Percentiles rank a stretch among this genome's conserved stretches.
Conservation (phyloP, 1,139 yeast genomes). For the Magnusiomyces clavatus region DNA sequence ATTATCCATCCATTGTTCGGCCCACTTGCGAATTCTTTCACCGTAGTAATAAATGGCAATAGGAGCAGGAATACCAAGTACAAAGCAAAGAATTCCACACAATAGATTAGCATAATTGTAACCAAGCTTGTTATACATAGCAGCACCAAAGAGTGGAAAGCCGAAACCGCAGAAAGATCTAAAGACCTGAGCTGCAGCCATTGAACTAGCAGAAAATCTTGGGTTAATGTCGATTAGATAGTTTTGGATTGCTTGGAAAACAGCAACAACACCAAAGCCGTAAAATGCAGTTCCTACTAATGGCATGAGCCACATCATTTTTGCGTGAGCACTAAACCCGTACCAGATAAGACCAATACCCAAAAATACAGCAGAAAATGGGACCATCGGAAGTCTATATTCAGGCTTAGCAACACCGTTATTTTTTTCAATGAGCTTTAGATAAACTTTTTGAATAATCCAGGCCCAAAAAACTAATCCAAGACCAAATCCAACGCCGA, state of each 20-base stretch:
- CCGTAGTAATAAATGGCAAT: slow-evolving; percentile 49
- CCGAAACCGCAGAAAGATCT: slow-evolving; percentile 51
- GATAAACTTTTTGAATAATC: slow-evolving; percentile 36
- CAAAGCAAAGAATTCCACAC: slow-evolving; percentile 48
- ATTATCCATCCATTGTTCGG: slow-evolving; percentile 36
- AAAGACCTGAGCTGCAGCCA: slow-evolving; percentile 58
- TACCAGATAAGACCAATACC: slow-evolving; percentile 52
- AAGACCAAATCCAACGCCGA: slow-evolving; percentile 44
- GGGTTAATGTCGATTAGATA: slow-evolving; percentile 61
- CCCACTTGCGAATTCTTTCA: slow-evolving; percentile 48
- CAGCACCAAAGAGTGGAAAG: slow-evolving; percentile 34
- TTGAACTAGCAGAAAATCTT: slow-evolving; percentile 48
- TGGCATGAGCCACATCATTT: slow-evolving; percentile 48
- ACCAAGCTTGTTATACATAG: slow-evolving; percentile 33
- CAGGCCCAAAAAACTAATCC: slow-evolving; percentile 44
- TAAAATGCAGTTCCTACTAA: slow-evolving; percentile 47
- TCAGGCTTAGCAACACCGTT: slow-evolving; percentile 53
- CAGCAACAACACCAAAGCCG: slow-evolving; percentile 50
- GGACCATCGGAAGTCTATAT: slow-evolving; percentile 42
- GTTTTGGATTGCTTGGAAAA: slow-evolving; percentile 52
- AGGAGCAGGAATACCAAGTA: slow-evolving; percentile 59
- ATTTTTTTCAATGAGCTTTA: slow-evolving; percentile 34
- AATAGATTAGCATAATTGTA: slow-evolving; percentile 65
- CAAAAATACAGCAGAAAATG: slow-evolving; percentile 33
- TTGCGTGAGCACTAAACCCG: slow-evolving; percentile 54